Evolutionary conservation across 768 basidiomycete genomes (phyloP), one percentile per base, ranked within the genome.

Genomic region (Rhodosporidiobolus sp.): DNA sequence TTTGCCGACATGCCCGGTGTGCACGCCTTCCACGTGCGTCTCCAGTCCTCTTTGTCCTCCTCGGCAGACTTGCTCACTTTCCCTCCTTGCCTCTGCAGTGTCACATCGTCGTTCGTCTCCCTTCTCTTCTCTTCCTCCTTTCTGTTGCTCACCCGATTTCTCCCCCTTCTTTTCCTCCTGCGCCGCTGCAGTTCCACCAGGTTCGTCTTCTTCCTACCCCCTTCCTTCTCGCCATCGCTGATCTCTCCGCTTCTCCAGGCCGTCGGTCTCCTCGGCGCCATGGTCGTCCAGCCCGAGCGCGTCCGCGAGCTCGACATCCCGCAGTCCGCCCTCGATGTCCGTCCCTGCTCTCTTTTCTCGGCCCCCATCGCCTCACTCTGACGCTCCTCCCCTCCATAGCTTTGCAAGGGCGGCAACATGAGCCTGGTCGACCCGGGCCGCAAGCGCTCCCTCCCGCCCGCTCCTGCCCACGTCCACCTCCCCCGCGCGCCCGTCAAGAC

Each of bases 231-330:
- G 1, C 20, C 32, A 11, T 48, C 24, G 22, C 55, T 5, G 32
- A 38, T 32, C 28, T 38, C 26, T 45, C 28, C n/a, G n/a, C 30
- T 28, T 19, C 67, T 49, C 28, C 61, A 69, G n/a, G 62, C 61
- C 0, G 62, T 52, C 14, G 69, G 69, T 30, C 63, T 70, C 17
- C 30, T 70, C 30, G 69, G 62, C 20, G 69, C 46, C 4, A 20
- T 70, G 6, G 38, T 70, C 38, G 24, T 57, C 19, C 69, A 70
- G 57, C 69, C 69, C 0, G 56, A 58, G 26, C 17, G 4, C 1
- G 38, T 66, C 8, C 34, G 48, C 19, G 3, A 10, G 26, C 28
- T 66, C 8, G 7, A n/a, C 26, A 66, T 66, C 22, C 65, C 65
- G 10, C 14, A 16, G 14, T 19, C 11, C 30, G 57, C 28, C 55